Evolutionary conservation across 2,329 filamentous ascomycete species (phyloP), one percentile per base, ranked within the genome.

Genomic region (Coniochaeta pulveracea): DNA sequence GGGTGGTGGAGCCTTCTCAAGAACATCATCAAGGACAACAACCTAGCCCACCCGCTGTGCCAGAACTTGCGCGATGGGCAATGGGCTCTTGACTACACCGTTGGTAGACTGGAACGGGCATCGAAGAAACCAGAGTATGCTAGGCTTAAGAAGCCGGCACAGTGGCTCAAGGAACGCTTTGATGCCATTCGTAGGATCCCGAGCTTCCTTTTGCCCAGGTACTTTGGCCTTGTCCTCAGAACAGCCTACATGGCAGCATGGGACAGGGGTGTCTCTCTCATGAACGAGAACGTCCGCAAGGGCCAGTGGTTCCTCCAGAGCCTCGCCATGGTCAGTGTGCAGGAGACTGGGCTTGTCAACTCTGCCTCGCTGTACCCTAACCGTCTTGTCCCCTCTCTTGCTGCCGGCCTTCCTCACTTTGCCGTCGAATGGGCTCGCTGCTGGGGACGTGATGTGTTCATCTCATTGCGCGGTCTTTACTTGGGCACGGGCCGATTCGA

Each of bases 391-490:
- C 85, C 89, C 2, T 89, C 82, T 31, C 68, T 98, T 45, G 89
- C 91, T 12, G 91, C 91, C 19, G 91, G 91, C 11, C 63, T 98
- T 29, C 91, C 91, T 22, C 91, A 98, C 56, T 98, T 98, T 51
- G 75, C 91, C 0, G 80, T 84, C 7, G 80, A 86, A 47, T 98
- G 91, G 88, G 88, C 89, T 32, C 75, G 91, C 47, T 95, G 89
- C 56, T 98, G 91, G 91, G 91, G 93, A 6, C 80, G 91, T 36
- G 91, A 98, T 54, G 85, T 95, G 10, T 96, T 95, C 55, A 98
- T 98, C 42, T 91, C 91, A 10, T 73, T 94, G 25, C 80, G 91
- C 33, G 91, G 91, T 26, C 66, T 98, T n/a, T 85, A 84, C 44
- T 72, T 98, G 22, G 86, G 84, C 25, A 96, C 89, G 9, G 85